Evolutionary conservation across 352 stramenopile species (phyloP), one percentile per base, ranked within the genome.

Genomic region (Pythium scleroteichum): DNA sequence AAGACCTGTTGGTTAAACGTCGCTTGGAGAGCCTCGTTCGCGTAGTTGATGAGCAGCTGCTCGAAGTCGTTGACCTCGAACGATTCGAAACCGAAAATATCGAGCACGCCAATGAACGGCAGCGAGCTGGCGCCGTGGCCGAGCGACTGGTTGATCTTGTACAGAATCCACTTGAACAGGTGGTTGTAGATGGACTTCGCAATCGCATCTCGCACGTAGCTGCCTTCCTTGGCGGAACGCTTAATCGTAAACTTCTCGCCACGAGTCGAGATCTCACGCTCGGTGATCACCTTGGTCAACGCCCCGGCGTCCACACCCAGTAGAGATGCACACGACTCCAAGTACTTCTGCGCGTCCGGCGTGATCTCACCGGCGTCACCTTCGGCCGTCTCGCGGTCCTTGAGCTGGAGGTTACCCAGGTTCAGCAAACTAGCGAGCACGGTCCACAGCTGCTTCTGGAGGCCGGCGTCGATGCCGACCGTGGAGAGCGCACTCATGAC

Each of bases 151-250:
- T 98, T 98, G 27, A 98, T 86, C 56, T 96, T 85, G 33, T 87
- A 65, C 33, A 98, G 92, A 33, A 98, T 75, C 90, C 90, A 97
- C 61, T 96, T 79, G 66, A 98, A 98, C 32, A 98, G 74, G 23
- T 87, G 82, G 42, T 77, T 87, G 73, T 98, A 98, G 4, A 98
- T 62, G 29, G 92, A 84, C 75, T 98, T 99, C 12, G 93, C 85
- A 53, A 98, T 92, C 6, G 91, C 92, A 51, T 98, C 88, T 52
- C 95, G 84, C 9, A 80, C 82, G 68, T 98, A 97, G 22, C 83
- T 72, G n/a, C 79, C 83, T 40, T 88, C 84, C 57, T 93, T 80
- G 12, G 79, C 78, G 54, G 91, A 92, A 20, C 79, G 85, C 22
- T 83, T 82, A 50, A 94, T 75, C 12, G 79, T 89, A 61, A 94